Evolutionary conservation across 1,284 basidiomycete species (phyloP).

Genomic region (Flammula alnicola): DNA sequence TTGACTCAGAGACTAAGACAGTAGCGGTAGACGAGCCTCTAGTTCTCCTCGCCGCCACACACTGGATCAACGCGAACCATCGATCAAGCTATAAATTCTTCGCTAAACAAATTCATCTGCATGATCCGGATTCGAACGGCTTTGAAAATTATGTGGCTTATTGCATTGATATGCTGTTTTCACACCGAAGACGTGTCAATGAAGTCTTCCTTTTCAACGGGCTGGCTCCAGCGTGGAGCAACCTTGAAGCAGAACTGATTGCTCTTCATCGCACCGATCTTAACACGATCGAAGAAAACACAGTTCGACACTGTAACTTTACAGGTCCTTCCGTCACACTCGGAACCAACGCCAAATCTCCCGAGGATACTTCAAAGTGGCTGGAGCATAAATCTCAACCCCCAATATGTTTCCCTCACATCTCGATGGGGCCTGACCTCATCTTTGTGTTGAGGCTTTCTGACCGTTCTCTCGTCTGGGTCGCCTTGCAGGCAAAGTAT

Average conservation of each 20-base stretch:
- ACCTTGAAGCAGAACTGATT: slow-evolving; percentile 39
- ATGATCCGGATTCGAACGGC: slow-evolving; percentile 38
- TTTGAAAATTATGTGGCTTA: slow-evolving; percentile 47
- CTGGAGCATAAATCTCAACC: slow-evolving; percentile 30
- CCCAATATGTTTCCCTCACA: slow-evolving; percentile 43
- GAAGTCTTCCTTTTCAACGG: slow-evolving; percentile 41
- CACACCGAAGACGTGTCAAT: slow-evolving; percentile 29
- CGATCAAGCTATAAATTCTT: slow-evolving; percentile 39
- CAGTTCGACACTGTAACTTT: slow-evolving; percentile 30
- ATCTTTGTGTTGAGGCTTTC: slow-evolving; percentile 39
- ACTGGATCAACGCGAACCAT: slow-evolving; percentile 40
- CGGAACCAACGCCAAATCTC: slow-evolving; percentile 39
- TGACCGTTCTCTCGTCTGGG: slow-evolving; percentile 40
- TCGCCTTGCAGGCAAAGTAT: slow-evolving; percentile 45
- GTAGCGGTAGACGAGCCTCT: slow-evolving; percentile 44
- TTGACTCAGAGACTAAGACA: slow-evolving; percentile 38
- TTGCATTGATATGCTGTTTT: slow-evolving; percentile 41
- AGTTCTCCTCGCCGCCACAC: slow-evolving; percentile 40
- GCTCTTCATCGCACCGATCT: slow-evolving; percentile 31
- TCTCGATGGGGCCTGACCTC: slow-evolving; percentile 43
- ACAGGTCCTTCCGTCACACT: slow-evolving; percentile 39
- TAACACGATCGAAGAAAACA: slow-evolving; percentile 30
- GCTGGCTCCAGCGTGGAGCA: slow-evolving; percentile 36
- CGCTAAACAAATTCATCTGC: slow-evolving; percentile 35
- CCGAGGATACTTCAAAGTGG: slow-evolving; percentile 36